Evolutionary conservation across 2,329 filamentous ascomycete species (phyloP), one percentile per base, ranked within the genome.

Genomic region (Fusarium humuli): DNA sequence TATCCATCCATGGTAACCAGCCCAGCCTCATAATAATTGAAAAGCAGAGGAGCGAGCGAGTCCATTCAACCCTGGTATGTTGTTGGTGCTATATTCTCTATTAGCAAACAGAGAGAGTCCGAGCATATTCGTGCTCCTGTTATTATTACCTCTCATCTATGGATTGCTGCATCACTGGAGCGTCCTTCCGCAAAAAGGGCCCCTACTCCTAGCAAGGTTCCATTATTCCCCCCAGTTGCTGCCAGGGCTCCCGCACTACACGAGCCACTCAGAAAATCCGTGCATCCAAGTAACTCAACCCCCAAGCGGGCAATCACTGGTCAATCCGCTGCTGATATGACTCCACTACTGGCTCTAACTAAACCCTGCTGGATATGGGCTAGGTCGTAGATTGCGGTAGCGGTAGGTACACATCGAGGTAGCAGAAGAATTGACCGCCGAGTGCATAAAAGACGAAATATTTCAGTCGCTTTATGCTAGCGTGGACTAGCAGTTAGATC

Each of bases 201-300:
- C 53, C 66, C 66, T 61, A 47, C 58, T 57, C 72, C 71, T 74
- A 73, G 67, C 64, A 71, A 60, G 59, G 71, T 67, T 44, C 34
- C 34, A 37, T 37, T 37, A 37, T 37, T 37, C 32, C 27, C 63
- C 72, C 73, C 73, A 73, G 72, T 71, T 75, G 71, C 71, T 71
- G 70, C 71, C 71, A 75, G 71, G 71, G 67, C 73, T 73, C 71
- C 71, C 73, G 69, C 71, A 75, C 64, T 56, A 56, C 49, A 73
- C 70, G 69, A 71, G 69, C 73, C 72, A 74, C 65, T 49, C 30
- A 46, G 45, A 27, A 46, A 65, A 65, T 65, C 52, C 60, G 60
- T 46, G 50, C n/a, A 52, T 41, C 30, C n/a, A 50, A 41, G 60
- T 41, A 57, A 40, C 50, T 52, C 32, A 52, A 40, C 47, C 69